Conservation (phyloP, 1,284 basidiomycete genomes). For the Apiotrichum montevideense region DNA sequence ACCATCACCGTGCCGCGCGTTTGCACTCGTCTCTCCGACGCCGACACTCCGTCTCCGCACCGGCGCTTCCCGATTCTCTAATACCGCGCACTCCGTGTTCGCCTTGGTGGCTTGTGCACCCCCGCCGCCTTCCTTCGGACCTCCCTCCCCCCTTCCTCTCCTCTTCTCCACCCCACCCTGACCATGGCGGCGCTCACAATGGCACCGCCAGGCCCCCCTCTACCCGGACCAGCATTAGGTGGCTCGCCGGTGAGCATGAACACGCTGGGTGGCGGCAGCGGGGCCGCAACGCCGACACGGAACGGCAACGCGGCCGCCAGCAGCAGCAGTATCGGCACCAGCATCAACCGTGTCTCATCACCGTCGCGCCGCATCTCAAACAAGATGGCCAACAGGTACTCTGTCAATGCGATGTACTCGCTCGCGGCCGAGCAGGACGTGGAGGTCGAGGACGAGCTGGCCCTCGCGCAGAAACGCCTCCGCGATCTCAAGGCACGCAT, state of each 20-base stretch:
- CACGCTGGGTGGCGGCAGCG: neutral
- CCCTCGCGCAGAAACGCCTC: slow-evolving; percentile 92
- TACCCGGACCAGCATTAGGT: neutral
- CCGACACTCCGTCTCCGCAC: no score
- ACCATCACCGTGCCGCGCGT: no score
- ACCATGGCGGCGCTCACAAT: slow-evolving; percentile 16
- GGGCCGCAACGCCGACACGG: neutral
- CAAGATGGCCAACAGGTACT: slow-evolving; percentile 93
- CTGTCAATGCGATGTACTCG: slow-evolving; percentile 90
- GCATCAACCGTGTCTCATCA: neutral
- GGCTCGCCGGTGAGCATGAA: neutral
- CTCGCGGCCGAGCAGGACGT: slow-evolving; percentile 99
- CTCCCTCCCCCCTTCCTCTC: neutral
- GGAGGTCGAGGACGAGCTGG: slow-evolving; percentile 95
- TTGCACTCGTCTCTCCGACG: no score
- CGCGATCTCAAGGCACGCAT: slow-evolving; percentile 96
- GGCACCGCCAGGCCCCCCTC: slow-evolving; percentile 9
- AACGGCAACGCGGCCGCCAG: neutral
- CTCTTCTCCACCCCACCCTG: neutral
- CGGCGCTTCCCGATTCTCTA: no score
- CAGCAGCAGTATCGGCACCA: neutral
- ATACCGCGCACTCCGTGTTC: no score
- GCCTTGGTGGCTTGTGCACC: neutral
- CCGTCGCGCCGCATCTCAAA: slow-evolving; percentile 49
- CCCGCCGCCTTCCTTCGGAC: neutral